Evolutionary conservation across 2,329 filamentous ascomycete genomes (phyloP).

Genomic region (Fusarium mangiferae): DNA sequence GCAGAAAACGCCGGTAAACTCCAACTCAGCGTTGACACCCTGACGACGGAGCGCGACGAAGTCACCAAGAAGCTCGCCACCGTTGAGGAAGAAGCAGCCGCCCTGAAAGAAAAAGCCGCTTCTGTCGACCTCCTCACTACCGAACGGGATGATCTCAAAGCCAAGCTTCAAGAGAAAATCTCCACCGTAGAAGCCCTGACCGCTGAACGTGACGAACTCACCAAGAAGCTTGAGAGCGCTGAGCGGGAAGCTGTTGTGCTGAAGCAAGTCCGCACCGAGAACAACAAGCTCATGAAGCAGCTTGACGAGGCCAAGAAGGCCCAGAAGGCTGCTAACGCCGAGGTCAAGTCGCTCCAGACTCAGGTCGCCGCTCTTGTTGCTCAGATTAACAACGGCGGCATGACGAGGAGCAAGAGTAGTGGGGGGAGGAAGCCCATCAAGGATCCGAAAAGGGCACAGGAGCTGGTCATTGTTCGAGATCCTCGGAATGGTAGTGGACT

Average conservation of each 20-base stretch:
- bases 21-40: conserved; percentile 19
- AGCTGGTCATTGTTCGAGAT: conserved; percentile 43
- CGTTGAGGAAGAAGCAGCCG: conserved; percentile 24
- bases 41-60: conserved; percentile 34
- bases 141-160: conserved; percentile 31
- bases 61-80: conserved; percentile 37
- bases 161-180: conserved; percentile 17
- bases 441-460: conserved; percentile 41
- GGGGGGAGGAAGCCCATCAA: conserved; percentile 35
- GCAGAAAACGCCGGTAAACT: conserved; percentile 32
- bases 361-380: conserved; percentile 38
- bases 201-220: conserved; percentile 24
- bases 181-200: conserved; percentile 20
- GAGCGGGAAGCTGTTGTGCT: conserved; percentile 37
- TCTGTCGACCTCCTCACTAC: conserved; percentile 22
- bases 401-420: conserved; percentile 21
- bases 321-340: conserved; percentile 33
- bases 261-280: conserved; percentile 37
- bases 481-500: conserved; percentile 37
- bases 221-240: conserved; percentile 36
- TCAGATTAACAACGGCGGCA: conserved; percentile 24
- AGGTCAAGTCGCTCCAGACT: conserved; percentile 32
- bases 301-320: conserved; percentile 39
- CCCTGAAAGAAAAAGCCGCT: conserved; percentile 31
- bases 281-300: conserved; percentile 39